phyloP scores from a whole-genome alignment of 202 grass and related monocot species.

The Elaeis oleifera region DNA sequence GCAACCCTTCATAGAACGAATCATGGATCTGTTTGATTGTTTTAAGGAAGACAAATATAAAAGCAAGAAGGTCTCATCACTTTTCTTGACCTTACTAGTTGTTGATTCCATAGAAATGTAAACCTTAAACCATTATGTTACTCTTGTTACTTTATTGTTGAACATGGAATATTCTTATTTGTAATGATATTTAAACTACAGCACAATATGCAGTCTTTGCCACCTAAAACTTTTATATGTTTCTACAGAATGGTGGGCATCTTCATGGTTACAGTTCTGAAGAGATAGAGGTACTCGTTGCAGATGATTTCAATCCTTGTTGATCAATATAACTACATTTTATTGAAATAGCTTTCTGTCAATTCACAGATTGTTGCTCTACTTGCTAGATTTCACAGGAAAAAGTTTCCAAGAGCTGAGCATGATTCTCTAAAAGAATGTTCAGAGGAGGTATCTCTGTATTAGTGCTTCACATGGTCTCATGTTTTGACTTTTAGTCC shows the following conservation, averaged over 20 bases:
- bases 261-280: conserved; percentile 16
- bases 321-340: neutral
- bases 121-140: too few relatives aligned
- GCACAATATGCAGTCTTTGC: neutral
- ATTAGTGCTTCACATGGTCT: neutral
- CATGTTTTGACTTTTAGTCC: neutral
- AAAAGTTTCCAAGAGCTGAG: neutral
- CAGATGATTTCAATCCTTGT: too few relatives aligned
- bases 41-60: too few relatives aligned
- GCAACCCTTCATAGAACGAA: too few relatives aligned
- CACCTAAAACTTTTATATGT: conserved; percentile 3
- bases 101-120: too few relatives aligned
- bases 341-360: neutral
- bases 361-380: conserved; percentile 1
- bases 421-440: neutral
- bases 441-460: too few relatives aligned
- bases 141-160: too few relatives aligned
- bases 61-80: too few relatives aligned
- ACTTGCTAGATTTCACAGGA: conserved; percentile 11
- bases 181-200: too few relatives aligned
- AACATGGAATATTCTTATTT: too few relatives aligned
- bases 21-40: too few relatives aligned
- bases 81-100: too few relatives aligned
- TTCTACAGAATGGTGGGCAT: conserved; percentile 12
- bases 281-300: conserved; percentile 3